Base-by-base conservation (phyloP, 805 yeast genomes). In the Cyberlindnera sargentensis region DNA sequence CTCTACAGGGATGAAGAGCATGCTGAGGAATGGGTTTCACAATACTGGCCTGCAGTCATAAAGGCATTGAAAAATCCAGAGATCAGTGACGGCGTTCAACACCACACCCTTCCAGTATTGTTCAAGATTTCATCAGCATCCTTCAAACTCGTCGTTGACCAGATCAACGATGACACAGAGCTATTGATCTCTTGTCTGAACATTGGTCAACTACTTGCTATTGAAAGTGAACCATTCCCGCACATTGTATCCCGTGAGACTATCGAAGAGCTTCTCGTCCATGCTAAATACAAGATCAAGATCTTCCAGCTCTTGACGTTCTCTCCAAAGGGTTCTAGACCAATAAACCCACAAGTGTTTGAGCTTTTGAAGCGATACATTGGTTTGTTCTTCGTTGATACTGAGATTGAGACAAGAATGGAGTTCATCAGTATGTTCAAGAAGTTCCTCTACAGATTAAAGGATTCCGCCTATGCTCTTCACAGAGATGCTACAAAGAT, bases 351-450 rank as follows among this genome's bases (percentile, higher is more conserved):
- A 1, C 58, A 58, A 26, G 66, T 76, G 0, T 74, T 74, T 44
- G 65, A 67, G 0, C 52, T 75, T 1, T 50, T 89, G 0, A 51
- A 61, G 33, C 57, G 66, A 0, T 63, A 72, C 29, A 53, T 82
- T 4, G 75, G 73, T 29, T 62, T 72, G 4, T 70, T 81, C 47
- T 72, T 83, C 45, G 68, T 73, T n/a, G 95, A 85, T 46, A 68
- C 75, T 20, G 78, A 82, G 44, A 70, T 86, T 11, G 90, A 84
- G 47, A 68, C 76, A 1, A 69, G 96, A 55, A 81, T 80, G 49
- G 80, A 76, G 37, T 77, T 85, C 41, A 68, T 70, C 27, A 79
- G 91, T 3, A 55, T 76, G 15, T 62, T 89, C 44, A 73, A 82
- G 43, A 77, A 72, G 44, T 80, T 89, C 49, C 56, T 87, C 9